Evolutionary conservation across 805 yeast genomes (phyloP), one percentile per base, ranked within the genome.

Genomic region (Lipomyces sp.): DNA sequence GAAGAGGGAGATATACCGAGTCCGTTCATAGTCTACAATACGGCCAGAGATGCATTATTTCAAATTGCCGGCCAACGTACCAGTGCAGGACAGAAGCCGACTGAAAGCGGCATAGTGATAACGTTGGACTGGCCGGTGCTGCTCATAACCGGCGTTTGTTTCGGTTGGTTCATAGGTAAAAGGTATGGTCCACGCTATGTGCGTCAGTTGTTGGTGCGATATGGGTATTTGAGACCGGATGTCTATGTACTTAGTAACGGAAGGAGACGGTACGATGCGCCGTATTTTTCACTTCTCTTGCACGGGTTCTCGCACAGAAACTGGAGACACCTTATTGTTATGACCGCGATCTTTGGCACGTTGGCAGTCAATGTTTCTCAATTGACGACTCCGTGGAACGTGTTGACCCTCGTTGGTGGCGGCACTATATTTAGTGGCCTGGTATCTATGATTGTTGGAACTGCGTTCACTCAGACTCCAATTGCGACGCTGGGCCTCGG

Each of bases 181-280:
- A 34, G 60, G 7, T 55, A 30, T 50, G 64, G 64, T 10, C 64
- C 64, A 24, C 13, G 24, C 2, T 39, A 59, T 2, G 37, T 61
- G 7, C 59, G 64, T 5, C 60, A 30, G n/a, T 13, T 35, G 7
- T 30, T 61, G 13, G 33, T 61, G 13, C 33, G 60, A 3, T 61
- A 24, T 29, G 64, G 64, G 6, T 61, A 61, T 30, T 32, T 61
- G 7, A 39, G 64, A 18, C 32, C 60, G 18, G 64, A 61, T 35
- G 37, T 61, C n/a, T 61, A 32, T 13, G 54, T 60, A 2, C n/a
- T 53, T 15, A 30, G 18, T 8, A 53, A 33, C 34, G 64, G 64
- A 18, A 18, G 30, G 24, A 13, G 24, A 24, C 32, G 45, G 6
- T 37, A 24, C 6, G 60, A 61, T 15, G 59, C 60, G 10, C 64